phyloP scores from a whole-genome alignment of 2,329 filamentous ascomycete genomes.

The Xylaria sp. region DNA sequence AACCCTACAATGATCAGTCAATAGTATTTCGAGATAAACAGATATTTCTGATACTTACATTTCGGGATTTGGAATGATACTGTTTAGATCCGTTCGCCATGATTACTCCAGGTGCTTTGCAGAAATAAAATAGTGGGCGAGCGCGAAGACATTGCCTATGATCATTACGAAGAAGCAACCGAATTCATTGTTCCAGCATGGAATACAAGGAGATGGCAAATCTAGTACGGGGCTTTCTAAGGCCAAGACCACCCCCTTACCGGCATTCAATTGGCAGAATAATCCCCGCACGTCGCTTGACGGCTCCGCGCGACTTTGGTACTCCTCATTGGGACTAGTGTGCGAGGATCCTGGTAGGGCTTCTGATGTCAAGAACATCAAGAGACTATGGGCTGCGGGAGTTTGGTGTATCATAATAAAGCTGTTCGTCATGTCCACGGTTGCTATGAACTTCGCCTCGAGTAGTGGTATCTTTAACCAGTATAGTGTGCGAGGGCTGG shows the following conservation, averaged over 20 bases:
- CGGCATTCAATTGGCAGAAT: neutral
- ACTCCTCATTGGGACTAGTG: slow-evolving; percentile 22
- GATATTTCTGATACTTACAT: slow-evolving; percentile 28
- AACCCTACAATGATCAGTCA: slow-evolving; percentile 34
- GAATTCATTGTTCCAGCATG: neutral
- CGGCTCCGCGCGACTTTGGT: neutral
- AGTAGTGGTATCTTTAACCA: slow-evolving; percentile 5
- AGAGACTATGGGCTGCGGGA: neutral
- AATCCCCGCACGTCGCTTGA: neutral
- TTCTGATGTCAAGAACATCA: neutral
- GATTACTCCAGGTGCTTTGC: neutral
- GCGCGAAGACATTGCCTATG: neutral
- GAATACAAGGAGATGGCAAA: neutral
- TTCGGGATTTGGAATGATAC: slow-evolving; percentile 41
- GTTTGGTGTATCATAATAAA: neutral
- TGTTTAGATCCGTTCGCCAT: slow-evolving; percentile 35
- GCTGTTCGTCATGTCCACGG: neutral
- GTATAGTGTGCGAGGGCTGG: slow-evolving; percentile 25
- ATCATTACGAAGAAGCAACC: neutral
- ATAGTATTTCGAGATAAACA: slow-evolving; percentile 16
- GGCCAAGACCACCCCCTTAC: neutral
- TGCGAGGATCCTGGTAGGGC: slow-evolving; percentile 28
- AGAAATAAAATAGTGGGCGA: neutral
- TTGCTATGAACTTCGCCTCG: neutral
- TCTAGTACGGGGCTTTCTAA: neutral